These are phyloP conservation scores for Chernovozyma aurita DNA, from an alignment of 1,139 yeast genomes.

Conservation along the genomic window DNA sequence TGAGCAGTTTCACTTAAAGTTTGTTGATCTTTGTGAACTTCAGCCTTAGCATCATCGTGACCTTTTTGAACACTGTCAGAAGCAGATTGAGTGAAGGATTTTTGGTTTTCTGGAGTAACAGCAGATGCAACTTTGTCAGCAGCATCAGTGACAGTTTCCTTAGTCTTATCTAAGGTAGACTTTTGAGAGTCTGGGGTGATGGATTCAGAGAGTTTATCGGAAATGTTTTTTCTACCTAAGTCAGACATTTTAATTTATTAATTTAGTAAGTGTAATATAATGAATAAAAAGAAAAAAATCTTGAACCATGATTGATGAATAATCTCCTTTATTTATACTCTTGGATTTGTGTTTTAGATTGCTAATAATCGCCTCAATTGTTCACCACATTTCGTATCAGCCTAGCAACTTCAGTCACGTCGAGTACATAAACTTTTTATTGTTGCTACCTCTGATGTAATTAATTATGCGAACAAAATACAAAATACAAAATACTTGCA, in stretches of 20 bases:
- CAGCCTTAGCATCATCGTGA: conserved; percentile 44
- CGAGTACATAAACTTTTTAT: too few relatives aligned
- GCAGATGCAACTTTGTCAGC: conserved; percentile 61
- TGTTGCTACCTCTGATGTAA: too few relatives aligned
- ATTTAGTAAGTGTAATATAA: not conserved
- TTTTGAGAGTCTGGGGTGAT: conserved; percentile 74
- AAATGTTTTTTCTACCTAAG: conserved; percentile 70
- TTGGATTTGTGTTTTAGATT: too few relatives aligned
- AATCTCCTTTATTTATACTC: not conserved
- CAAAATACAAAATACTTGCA: too few relatives aligned
- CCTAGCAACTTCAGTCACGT: too few relatives aligned
- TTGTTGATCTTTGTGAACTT: conserved; percentile 25
- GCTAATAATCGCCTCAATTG: too few relatives aligned
- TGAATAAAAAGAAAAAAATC: not conserved
- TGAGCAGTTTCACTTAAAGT: conserved; percentile 52
- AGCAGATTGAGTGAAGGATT: conserved; percentile 63
- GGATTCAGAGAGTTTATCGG: conserved; percentile 63
- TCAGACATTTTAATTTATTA: conserved; percentile 52
- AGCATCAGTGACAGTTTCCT: conserved; percentile 64
- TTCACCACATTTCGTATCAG: too few relatives aligned
- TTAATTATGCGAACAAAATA: too few relatives aligned
- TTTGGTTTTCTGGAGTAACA: conserved; percentile 58
- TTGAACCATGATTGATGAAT: too few relatives aligned
- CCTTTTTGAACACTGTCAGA: conserved; percentile 53
- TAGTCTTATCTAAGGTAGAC: conserved; percentile 57